Base-by-base conservation (phyloP, 139 green algal species). In the Diplosphaera chodatii region DNA sequence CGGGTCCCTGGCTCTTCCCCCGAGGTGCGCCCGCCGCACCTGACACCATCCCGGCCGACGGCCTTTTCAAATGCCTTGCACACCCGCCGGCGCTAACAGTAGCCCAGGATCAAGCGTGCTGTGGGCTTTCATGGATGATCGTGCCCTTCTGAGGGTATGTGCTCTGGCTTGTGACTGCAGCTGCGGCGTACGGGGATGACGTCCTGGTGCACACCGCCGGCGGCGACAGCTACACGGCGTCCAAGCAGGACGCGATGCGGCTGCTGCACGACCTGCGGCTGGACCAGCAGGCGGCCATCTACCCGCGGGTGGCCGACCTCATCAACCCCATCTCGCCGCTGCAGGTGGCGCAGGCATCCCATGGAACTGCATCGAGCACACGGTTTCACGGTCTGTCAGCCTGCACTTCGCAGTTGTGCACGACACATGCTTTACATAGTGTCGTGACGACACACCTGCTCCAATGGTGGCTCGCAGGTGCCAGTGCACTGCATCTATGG, bases 1-100 rank as follows among this genome's bases (percentile, higher is more conserved):
- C 34, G 3, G 74, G 63, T 0, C 74, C 74, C 0, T 84, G 78
- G 78, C 74, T 84, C 1, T 84, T 78, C 68, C 78, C 78, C 25
- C 31, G 34, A 75, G 69, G 75, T 80, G 28, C 2, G 55, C 32
- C 27, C 23, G 31, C 67, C 31, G 0, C 4, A 18, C 18, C 4
- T 48, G 63, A 3, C 55, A 64, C 55, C 4, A 34, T 67, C n/a
- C 10, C 8, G 48, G 48, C 16, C 48, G 48, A 23, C 48, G 25
- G 48, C 13, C 48, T n/a, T 10, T 10, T 48, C 8, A 48, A 48
- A 48, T 48, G 37, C 10, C 10, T n/a, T n/a, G n/a, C n/a, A n/a
- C n/a, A n/a, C n/a, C n/a, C n/a, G n/a, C n/a, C n/a, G n/a, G n/a
- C n/a, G n/a, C n/a, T n/a, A n/a, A n/a, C n/a, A n/a, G n/a, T n/a